Evolutionary conservation across 2,329 filamentous ascomycete species (phyloP).

Genomic region (Esteya vermicola): DNA sequence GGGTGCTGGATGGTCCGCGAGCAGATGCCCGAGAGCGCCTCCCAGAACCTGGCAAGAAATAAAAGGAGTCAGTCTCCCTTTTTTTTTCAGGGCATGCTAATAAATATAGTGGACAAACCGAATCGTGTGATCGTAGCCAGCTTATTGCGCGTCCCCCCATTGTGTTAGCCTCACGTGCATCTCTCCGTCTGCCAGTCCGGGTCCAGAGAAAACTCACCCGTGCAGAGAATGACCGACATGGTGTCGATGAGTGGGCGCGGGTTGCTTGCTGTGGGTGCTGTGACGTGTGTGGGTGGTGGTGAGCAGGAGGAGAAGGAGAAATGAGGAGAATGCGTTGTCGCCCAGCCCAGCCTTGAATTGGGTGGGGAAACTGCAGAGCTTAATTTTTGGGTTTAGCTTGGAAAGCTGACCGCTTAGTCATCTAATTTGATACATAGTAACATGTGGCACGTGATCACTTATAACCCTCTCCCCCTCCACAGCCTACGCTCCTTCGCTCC

Average conservation of each 20-base stretch:
- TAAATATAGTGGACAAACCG: too few relatives aligned
- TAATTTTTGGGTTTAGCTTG: too few relatives aligned
- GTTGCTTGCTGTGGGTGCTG: too few relatives aligned
- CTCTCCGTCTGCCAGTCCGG: too few relatives aligned
- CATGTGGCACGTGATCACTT: constrained; percentile 1
- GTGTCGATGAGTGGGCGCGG: background rate
- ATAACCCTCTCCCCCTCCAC: too few relatives aligned
- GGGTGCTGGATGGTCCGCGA: constrained; percentile 96
- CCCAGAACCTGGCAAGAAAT: constrained; percentile 67
- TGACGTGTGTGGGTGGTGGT: constrained; percentile 1
- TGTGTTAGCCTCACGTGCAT: background rate
- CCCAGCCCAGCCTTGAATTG: too few relatives aligned
- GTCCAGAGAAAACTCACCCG: constrained; percentile 37
- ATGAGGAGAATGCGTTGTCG: too few relatives aligned
- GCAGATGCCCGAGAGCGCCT: constrained; percentile 93
- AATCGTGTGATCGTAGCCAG: constrained; percentile 50
- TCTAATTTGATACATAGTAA: too few relatives aligned
- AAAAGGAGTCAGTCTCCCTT: background rate
- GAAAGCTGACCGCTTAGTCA: background rate
- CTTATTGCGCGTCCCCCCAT: constrained; percentile 19
- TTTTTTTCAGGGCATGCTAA: too few relatives aligned
- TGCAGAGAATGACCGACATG: constrained; percentile 51
- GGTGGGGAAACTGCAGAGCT: constrained; percentile 1
- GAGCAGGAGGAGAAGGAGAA: background rate
- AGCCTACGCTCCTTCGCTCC: too few relatives aligned